Percentiles rank a stretch among this genome's conserved stretches.
Conservation (phyloP, 2,329 filamentous ascomycete genomes). For the Neodidymelliopsis sp. region DNA sequence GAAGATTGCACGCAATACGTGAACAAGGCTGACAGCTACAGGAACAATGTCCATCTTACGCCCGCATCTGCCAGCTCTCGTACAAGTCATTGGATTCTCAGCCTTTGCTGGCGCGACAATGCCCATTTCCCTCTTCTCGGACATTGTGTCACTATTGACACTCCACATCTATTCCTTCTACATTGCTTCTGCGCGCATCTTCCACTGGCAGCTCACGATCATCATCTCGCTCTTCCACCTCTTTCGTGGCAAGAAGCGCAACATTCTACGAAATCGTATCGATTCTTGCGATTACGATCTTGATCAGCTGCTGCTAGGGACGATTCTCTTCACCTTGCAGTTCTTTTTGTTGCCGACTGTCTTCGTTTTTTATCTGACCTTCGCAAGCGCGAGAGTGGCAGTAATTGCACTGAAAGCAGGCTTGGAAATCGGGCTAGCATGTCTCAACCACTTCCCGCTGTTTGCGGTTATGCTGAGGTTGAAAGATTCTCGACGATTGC, state of each 20-base stretch:
- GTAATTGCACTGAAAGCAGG: conserved; percentile 93
- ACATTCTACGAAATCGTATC: conserved; percentile 94
- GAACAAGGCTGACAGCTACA: conserved; percentile 41
- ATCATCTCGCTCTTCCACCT: conserved; percentile 98
- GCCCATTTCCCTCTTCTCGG: conserved; percentile 94
- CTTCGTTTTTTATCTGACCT: conserved; percentile 95
- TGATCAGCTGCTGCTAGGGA: conserved; percentile 93
- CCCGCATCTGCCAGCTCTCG: conserved; percentile 82
- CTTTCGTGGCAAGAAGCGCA: conserved; percentile 97
- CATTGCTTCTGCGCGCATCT: conserved; percentile 93
- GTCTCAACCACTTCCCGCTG: conserved; percentile 94
- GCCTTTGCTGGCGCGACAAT: conserved; percentile 96
- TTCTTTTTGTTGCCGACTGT: conserved; percentile 96
- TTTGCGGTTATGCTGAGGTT: conserved; percentile 96
- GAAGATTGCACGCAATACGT: neutral
- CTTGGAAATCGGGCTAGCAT: conserved; percentile 90
- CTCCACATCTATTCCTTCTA: conserved; percentile 99
- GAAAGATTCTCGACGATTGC: conserved; percentile 89
- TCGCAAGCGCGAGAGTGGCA: conserved; percentile 90
- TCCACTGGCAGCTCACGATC: conserved; percentile 98
- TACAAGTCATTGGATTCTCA: conserved; percentile 92
- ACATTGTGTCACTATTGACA: conserved; percentile 88
- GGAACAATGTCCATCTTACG: conserved; percentile 79
- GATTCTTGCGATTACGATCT: conserved; percentile 99
- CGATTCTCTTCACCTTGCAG: conserved; percentile 92